Evolutionary conservation across 805 yeast genomes (phyloP).

Genomic region (Wickerhamomyces bovis): DNA sequence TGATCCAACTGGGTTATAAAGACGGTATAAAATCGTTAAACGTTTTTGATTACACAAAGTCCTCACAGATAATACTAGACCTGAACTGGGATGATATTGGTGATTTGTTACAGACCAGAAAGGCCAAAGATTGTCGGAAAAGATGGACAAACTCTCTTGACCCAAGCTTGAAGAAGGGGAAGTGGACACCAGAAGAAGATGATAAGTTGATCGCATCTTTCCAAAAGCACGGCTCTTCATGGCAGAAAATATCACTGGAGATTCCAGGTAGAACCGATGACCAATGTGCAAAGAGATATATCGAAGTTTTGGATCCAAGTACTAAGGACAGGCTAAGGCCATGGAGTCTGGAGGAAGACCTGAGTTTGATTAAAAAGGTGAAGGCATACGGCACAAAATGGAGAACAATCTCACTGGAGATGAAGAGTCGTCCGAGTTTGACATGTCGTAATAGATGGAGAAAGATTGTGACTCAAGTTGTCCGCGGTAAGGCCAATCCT

Average conservation of each 20-base stretch:
- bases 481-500: conserved; percentile 54
- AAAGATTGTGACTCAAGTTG: conserved; percentile 71
- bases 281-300: conserved; percentile 88
- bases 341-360: conserved; percentile 78
- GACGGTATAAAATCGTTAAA: conserved; percentile 29
- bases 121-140: conserved; percentile 78
- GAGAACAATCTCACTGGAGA: conserved; percentile 69
- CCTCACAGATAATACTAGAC: conserved; percentile 22
- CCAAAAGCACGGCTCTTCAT: conserved; percentile 64
- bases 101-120: conserved; percentile 43
- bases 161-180: conserved; percentile 76
- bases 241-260: conserved; percentile 77
- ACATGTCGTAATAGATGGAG: conserved; percentile 94
- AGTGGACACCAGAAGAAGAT: conserved; percentile 85
- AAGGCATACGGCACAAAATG: conserved; percentile 78
- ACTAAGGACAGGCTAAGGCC: conserved; percentile 71
- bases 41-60: conserved; percentile 20
- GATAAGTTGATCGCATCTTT: conserved; percentile 55
- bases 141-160: conserved; percentile 84
- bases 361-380: conserved; percentile 59
- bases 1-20: conserved; percentile 28
- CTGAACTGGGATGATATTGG: conserved; percentile 63
- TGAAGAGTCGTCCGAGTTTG: conserved; percentile 77
- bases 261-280: conserved; percentile 88
- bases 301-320: conserved; percentile 79